Evolutionary conservation across 2,329 filamentous ascomycete genomes (phyloP).

Genomic region (Trichophyton rubrum): DNA sequence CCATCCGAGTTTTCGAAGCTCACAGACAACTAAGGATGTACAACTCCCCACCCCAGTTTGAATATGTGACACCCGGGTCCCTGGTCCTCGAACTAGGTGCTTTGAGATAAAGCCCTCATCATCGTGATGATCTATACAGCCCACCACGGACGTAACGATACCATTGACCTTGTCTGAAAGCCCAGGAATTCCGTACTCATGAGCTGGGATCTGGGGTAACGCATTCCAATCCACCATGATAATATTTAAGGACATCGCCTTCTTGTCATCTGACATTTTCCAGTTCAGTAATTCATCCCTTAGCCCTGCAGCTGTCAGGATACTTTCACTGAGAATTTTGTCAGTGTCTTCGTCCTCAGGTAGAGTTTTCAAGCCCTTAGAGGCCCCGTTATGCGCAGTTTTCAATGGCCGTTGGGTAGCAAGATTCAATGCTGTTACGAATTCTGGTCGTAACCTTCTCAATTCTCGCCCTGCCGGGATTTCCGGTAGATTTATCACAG

Average conservation of each 20-base stretch:
- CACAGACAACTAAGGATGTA: conserved; percentile 43
- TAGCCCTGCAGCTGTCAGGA: conserved; percentile 33
- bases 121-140: conserved; percentile 51
- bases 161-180: conserved; percentile 27
- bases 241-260: conserved; percentile 14
- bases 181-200: conserved; percentile 36
- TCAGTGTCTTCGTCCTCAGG: conserved; percentile 15
- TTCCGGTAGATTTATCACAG: conserved; percentile 45
- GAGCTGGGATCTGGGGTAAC: conserved; percentile 18
- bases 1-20: conserved; percentile 35
- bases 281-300: conserved; percentile 14
- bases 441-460: conserved; percentile 44
- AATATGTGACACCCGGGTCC: conserved; percentile 28
- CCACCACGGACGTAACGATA: conserved; percentile 32
- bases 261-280: not conserved
- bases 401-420: conserved; percentile 22
- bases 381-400: not conserved
- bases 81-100: conserved; percentile 10
- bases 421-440: conserved; percentile 43
- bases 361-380: conserved; percentile 8
- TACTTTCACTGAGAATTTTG: conserved; percentile 23
- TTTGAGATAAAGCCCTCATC: conserved; percentile 43
- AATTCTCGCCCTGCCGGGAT: conserved; percentile 37
- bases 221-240: conserved; percentile 37
- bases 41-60: conserved; percentile 46